A percentile compares a stretch with the other conserved stretches of the same genome.
These are phyloP conservation scores for Vickermania ingenoplastis DNA, from an alignment of 208 protist species.

Conservation along the genomic window DNA sequence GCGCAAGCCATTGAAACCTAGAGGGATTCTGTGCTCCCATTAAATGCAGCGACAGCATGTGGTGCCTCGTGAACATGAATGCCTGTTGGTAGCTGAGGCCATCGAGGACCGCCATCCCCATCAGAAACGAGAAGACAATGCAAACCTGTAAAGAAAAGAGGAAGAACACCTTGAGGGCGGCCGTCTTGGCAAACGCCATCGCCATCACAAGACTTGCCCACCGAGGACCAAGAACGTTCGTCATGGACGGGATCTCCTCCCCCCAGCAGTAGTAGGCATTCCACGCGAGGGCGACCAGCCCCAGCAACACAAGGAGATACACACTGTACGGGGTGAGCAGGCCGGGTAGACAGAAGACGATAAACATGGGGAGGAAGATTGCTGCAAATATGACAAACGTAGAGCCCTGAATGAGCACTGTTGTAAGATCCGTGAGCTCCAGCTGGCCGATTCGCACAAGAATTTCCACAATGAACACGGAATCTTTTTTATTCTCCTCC, in stretches of 20 bases:
- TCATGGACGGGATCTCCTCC: slow-evolving; percentile 1
- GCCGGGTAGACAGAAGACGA: slow-evolving; percentile 27
- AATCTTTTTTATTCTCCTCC: slow-evolving; percentile 35
- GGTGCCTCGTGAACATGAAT: not conserved
- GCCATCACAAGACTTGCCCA: slow-evolving; percentile 15
- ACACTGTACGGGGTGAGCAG: slow-evolving; percentile 18
- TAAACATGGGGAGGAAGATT: slow-evolving; percentile 29
- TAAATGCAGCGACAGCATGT: not conserved
- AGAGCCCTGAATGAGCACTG: slow-evolving; percentile 42
- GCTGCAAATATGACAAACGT: slow-evolving; percentile 45
- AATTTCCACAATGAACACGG: slow-evolving; percentile 43
- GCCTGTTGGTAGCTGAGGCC: slow-evolving; percentile 6
- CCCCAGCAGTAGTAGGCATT: slow-evolving; percentile 28
- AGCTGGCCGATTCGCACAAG: slow-evolving; percentile 32
- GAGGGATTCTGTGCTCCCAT: slow-evolving; percentile 7
- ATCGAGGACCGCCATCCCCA: slow-evolving; percentile 24
- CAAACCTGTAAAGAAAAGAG: slow-evolving; percentile 38
- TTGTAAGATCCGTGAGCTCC: slow-evolving; percentile 42
- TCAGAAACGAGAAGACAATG: slow-evolving; percentile 38
- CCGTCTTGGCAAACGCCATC: slow-evolving; percentile 28
- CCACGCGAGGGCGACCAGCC: slow-evolving; percentile 17
- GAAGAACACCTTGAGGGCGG: slow-evolving; percentile 33
- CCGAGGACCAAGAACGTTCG: slow-evolving; percentile 5
- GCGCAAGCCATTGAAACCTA: slow-evolving; percentile 12
- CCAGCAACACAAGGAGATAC: slow-evolving; percentile 25